Base-by-base conservation (phyloP, 2,329 filamentous ascomycete genomes). In the Boeremia exigua region DNA sequence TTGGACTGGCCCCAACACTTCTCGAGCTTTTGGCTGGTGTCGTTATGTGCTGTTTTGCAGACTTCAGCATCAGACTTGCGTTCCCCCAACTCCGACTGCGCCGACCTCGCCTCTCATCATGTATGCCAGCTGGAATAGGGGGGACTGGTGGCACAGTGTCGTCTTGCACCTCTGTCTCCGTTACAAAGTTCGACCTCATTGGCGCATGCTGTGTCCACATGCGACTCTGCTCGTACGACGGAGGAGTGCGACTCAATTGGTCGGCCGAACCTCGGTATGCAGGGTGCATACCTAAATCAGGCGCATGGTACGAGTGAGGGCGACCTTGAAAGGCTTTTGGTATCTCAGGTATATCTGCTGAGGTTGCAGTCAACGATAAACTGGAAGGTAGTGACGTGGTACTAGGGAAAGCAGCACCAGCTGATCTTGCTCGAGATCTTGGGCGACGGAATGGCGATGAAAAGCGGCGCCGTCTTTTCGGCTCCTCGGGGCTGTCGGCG, bases 401-500 rank as follows among this genome's bases (percentile, higher is more conserved):
- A 25, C 56, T 69, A 11, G 70, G 66, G 2, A 75, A 50, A 9
- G 54, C 60, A 28, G 71, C 67, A 46, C 72, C 74, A 36, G 42
- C 66, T 7, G 72, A 69, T 47, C 72, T 58, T 23, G 67, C 71
- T 44, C 70, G 45, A 25, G 55, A 58, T 30, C 65, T 68, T 1
- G 68, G 66, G n/a, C 70, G 72, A 46, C 68, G 70, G 30, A 75
- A 74, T 4, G 71, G 68, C 1, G 67, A 73, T 10, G 71, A 74
- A 43, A 75, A 68, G 15, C 71, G 66, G 5, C 69, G 62, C 42
- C 60, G 70, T 56, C 61, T 72, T 48, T 65, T 72, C 34, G 66
- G 62, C 12, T 67, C 67, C 12, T 61, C 56, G 15, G 60, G 47
- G 30, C 50, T 50, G 10, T 60, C 56, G 19, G 47, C 39, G 27